Evolutionary conservation across 2,329 filamentous ascomycete genomes (phyloP).

Genomic region (Paecilomyces niveus): DNA sequence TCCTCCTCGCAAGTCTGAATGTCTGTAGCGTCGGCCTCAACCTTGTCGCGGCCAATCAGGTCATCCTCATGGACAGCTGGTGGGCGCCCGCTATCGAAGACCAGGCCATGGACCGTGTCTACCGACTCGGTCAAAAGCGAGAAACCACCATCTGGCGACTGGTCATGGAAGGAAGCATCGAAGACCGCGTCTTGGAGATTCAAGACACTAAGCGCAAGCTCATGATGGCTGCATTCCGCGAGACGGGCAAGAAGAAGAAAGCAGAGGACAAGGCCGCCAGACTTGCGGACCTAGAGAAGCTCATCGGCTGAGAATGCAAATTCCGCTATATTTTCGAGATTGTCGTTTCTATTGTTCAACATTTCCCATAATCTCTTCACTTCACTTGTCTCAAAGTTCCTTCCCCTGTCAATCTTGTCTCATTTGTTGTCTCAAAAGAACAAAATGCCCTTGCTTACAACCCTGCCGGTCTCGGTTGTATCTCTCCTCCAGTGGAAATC

Average conservation of each 20-base stretch:
- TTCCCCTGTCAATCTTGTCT: too few species aligned
- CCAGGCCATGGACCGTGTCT: constrained; percentile 82
- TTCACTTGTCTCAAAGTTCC: neutral
- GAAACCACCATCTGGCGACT: constrained; percentile 73
- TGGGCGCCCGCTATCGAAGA: constrained; percentile 92
- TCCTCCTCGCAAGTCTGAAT: constrained; percentile 74
- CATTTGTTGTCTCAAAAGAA: too few species aligned
- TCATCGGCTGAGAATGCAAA: constrained; percentile 10
- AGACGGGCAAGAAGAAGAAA: constrained; percentile 55
- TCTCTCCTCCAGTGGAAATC: neutral
- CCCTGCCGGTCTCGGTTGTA: too few species aligned
- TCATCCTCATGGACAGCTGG: constrained; percentile 79
- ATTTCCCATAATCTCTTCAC: neutral
- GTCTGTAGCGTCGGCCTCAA: constrained; percentile 84
- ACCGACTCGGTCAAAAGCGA: constrained; percentile 74
- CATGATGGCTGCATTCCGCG: constrained; percentile 71
- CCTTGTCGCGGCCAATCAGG: constrained; percentile 76
- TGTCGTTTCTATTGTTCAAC: neutral
- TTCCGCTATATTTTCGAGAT: neutral
- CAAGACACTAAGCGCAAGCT: constrained; percentile 73
- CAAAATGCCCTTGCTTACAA: too few species aligned
- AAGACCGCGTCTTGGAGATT: constrained; percentile 71
- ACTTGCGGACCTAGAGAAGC: constrained; percentile 41
- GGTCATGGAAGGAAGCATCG: constrained; percentile 72
- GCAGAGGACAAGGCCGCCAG: constrained; percentile 48